Evolutionary conservation across 805 yeast species (phyloP), one percentile per base, ranked within the genome.

Genomic region (Saccharomycopsis fibuligera): DNA sequence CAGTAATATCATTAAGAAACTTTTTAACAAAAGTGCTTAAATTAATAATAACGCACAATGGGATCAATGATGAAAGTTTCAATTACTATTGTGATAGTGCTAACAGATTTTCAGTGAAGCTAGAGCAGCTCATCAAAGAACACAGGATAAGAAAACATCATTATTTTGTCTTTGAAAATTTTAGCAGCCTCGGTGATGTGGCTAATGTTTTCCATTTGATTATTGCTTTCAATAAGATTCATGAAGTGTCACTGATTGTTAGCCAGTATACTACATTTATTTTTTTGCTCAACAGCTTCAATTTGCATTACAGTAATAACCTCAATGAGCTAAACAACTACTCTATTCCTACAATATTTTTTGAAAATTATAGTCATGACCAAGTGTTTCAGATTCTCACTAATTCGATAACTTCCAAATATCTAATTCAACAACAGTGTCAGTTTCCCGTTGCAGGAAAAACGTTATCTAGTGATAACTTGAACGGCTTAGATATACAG

Each of bases 281-380:
- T 4, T 17, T 49, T 10, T 16, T 49, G 36, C 19, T 52, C 14
- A 46, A 49, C 40, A 37, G 22, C 16, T 49, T 37, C 35, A 39
- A 52, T 33, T 41, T 52, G 22, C 43, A 45, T 17, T 43, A 44
- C 24, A 36, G 42, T 25, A 17, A 38, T 35, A 60, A 58, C 9
- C 70, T 74, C 1, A 52, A 50, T 29, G 35, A 45, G 8, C 65
- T 67, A 3, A 60, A 57, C 9, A 65, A 72, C 1, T 43, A 60
- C 23, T 53, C 63, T 2, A 50, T 65, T 1, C 75, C 75, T 0
- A 66, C 58, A 12, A 56, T 72, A 1, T 62, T 59, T 44, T 69
- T 72, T 45, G 48, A 53, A 16, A 62, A 65, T 5, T 72, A 72
- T 41, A 56, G 58, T 4, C 64, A 66, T 42, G 59, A 57, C 0